Percentiles rank a stretch among this genome's conserved stretches.
Evolutionary conservation across 331 rosid species (phyloP).

Genomic region (Telfairia occidentalis): DNA sequence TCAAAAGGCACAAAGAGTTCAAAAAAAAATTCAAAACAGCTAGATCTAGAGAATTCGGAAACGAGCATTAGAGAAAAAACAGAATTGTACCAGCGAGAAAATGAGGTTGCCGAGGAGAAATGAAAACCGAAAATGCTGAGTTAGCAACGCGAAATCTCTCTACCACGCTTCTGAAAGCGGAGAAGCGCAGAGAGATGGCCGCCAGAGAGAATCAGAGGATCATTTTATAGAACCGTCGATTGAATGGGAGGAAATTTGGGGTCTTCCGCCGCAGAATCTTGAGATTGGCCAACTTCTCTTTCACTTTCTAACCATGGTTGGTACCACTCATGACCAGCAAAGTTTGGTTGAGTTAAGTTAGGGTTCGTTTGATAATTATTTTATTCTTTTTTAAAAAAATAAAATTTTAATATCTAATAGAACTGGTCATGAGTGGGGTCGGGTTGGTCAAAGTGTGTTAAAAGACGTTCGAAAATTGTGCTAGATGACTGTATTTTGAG

Average conservation of each 20-base stretch:
- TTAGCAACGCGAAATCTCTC: not conserved
- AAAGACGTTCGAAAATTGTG: not conserved
- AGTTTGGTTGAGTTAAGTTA: not conserved
- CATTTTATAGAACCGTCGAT: not conserved
- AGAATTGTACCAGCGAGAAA: not conserved
- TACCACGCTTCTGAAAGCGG: not conserved
- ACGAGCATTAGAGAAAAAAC: not conserved
- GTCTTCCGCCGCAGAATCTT: slow-evolving; percentile 8
- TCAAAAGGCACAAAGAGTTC: not conserved
- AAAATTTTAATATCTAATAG: too few species aligned
- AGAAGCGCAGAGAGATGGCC: slow-evolving; percentile 5
- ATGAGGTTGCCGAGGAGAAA: not conserved
- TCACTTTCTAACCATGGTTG: not conserved
- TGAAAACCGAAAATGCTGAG: not conserved
- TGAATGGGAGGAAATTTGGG: not conserved
- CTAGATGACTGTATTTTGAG: too few species aligned
- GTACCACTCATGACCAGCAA: not conserved
- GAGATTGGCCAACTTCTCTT: not conserved
- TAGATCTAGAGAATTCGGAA: not conserved
- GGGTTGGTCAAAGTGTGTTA: not conserved
- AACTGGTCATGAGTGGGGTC: not conserved
- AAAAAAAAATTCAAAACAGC: not conserved
- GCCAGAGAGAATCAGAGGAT: slow-evolving; percentile 2
- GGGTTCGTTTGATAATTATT: not conserved
- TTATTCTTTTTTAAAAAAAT: not conserved